Evolutionary conservation across 441 rosid species (phyloP), one percentile per base, ranked within the genome.

Genomic region (Erodium trifolium): DNA sequence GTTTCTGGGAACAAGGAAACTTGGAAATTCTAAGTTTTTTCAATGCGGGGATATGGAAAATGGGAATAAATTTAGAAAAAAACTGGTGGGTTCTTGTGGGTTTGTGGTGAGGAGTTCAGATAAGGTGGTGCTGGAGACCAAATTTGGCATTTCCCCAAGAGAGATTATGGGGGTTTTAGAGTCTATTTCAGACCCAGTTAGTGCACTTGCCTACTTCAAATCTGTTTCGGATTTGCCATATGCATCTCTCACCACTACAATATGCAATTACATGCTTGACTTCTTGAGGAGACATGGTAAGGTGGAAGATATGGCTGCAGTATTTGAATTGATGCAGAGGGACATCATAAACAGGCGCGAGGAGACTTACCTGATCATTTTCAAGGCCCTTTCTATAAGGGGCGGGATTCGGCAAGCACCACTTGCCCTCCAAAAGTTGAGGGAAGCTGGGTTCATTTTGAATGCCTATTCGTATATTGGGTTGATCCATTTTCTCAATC

Each of bases 191-290:
- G 89, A 88, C 76, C 82, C 89, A 0, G 34, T 31, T 65, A 78
- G 86, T 69, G 85, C 92, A 55, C 51, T 88, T 73, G 67, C 73
- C 2, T 91, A 88, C 81, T 91, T 93, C 49, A 85, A 78, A 65
- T 88, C 87, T 1, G 73, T 88, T 19, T 86, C 89, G 31, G 72
- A 76, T 49, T 68, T 68, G 70, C 85, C 82, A n/a, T 69, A 39
- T 77, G 81, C 83, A 67, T 80, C 83, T 70, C 97, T 84, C 76
- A 85, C 89, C 39, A 83, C 87, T 49, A 84, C 82, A 74, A 89
- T 84, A 45, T 91, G 96, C 66, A 93, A 93, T 79, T 78, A 81
- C 84, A 86, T 86, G 91, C 96, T 93, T 70, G 8, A 91, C 87
- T 73, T 87, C 41, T 81, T 89, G 80, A 86, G 92, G 77, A 77